Conservation (phyloP, 805 yeast genomes). For the Saitoella complicata region DNA sequence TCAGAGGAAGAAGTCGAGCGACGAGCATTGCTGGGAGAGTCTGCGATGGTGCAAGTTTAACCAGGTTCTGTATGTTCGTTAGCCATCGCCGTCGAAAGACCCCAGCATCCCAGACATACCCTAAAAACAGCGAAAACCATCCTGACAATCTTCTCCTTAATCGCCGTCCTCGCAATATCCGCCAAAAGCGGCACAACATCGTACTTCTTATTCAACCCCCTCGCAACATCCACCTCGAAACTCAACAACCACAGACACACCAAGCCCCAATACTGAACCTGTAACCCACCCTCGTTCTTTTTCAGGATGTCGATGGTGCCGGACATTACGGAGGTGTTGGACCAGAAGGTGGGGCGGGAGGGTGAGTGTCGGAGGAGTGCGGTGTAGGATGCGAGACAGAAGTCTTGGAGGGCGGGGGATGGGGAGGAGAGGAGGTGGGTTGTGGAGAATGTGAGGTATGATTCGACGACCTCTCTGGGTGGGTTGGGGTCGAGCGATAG, state of each 20-base stretch:
- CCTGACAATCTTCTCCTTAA: conserved; percentile 83
- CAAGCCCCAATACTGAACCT: conserved; percentile 66
- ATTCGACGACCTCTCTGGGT: conserved; percentile 24
- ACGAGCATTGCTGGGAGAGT: conserved; percentile 53
- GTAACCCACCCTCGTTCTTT: conserved; percentile 39
- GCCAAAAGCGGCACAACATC: conserved; percentile 31
- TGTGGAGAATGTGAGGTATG: conserved; percentile 21
- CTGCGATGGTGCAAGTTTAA: conserved; percentile 19
- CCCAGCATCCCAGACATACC: background rate
- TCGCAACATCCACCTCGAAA: conserved; percentile 42
- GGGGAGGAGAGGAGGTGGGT: conserved; percentile 22
- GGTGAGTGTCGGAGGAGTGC: conserved; percentile 39
- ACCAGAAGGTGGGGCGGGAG: conserved; percentile 40
- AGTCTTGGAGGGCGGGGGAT: conserved; percentile 37
- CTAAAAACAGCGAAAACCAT: conserved; percentile 37
- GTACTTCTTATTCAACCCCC: conserved; percentile 32
- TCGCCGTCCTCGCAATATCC: conserved; percentile 57
- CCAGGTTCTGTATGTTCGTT: conserved; percentile 15
- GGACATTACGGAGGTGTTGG: conserved; percentile 30
- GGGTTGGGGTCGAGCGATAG: conserved; percentile 24
- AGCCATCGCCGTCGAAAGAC: background rate
- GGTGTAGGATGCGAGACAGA: conserved; percentile 49
- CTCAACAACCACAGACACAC: conserved; percentile 74
- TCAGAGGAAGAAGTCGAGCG: conserved; percentile 55
- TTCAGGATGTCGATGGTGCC: conserved; percentile 28